Evolutionary conservation across 2,329 filamentous ascomycete species (phyloP), one percentile per base, ranked within the genome.

Genomic region (Claviceps pazoutovae): DNA sequence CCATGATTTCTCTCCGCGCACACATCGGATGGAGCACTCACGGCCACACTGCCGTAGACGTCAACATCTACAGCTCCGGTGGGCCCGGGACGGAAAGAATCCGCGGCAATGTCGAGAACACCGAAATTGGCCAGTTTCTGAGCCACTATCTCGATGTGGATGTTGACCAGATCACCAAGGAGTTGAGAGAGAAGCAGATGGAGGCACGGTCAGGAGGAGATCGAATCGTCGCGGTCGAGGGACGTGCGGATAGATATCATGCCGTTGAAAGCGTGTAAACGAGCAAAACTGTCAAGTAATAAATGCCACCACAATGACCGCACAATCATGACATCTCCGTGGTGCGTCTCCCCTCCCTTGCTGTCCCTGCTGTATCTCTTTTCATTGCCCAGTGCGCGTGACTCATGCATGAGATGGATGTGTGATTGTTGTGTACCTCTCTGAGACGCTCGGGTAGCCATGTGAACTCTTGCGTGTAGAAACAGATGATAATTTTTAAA

Each of bases 21-120:
- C 88, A 95, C 62, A 80, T 95, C 44, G 94, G 93, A 14, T 98
- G 93, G 93, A 84, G 80, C 56, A 95, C 90, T 0, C 91, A 96
- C 65, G 93, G 93, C 30, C 93, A 98, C 70, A 86, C 84, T 19
- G 93, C 84, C 49, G 89, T 93, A 7, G 93, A 98, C 64, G 93
- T 98, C 48, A 98, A 98, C 67, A 88, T 98, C 58, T 98, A 97
- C 70, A 84, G 86, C 50, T 90, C 86, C 0, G 74, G 75, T 46
- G 82, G 86, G 3, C 74, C 79, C 0, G 74, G 78, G 39, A 79
- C 83, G 0, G 75, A 78, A 44, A 73, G 76, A 14, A 74, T 95
- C 6, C 71, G 79, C 3, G 91, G 91, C 7, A 97, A 97, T 65
- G 83, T 94, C 51, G 93, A 98, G 72, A 98, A 98, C 64, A 97